Base-by-base conservation (phyloP, 2,329 filamentous ascomycete species). In the Clarireedia homoeocarpa region DNA sequence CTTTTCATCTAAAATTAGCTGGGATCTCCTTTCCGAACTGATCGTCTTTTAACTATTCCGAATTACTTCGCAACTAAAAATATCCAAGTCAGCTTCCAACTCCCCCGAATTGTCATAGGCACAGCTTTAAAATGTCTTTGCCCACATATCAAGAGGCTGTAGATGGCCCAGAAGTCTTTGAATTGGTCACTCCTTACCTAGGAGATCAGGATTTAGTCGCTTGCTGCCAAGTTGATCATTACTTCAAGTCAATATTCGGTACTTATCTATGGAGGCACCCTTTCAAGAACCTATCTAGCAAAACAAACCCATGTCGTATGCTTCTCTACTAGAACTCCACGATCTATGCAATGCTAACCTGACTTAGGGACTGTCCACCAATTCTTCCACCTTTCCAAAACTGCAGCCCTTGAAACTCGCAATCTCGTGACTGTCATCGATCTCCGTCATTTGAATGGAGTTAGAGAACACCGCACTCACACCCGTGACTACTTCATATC, bases 351-450 rank as follows among this genome's bases (percentile, higher is more conserved):
- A 6, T 7, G 26, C 38, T 55, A 12, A 55, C 26, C 17, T 6
- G 5, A 36, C 7, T 9, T 2, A 55, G 53, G 27, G 20, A 3
- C 36, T 20, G 47, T 51, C 23, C 9, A 39, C 10, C n/a, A 5
- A 3, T 55, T 55, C 47, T 51, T 55, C 20, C 12, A 23, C 30
- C 14, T 20, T 7, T 40, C 53, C 6, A 38, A 24, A 1, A 12
- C 7, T 7, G 38, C 9, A 17, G 14, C 49, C 42, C 20, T n/a
- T 44, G 23, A 59, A 34, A 63, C 71, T 78, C 47, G 44, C 14
- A 34, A 40, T 17, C 44, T 39, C 20, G 54, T 56, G 17, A 20
- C 27, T 15, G 42, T 53, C 15, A 44, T 56, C 6, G 54, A 56
- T 17, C 15, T 56, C n/a, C 48, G 48, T 27, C 30, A 34, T 20